phyloP scores from a whole-genome alignment of 192 early-diverging fungal species.

The Backusella liffmaniae region DNA sequence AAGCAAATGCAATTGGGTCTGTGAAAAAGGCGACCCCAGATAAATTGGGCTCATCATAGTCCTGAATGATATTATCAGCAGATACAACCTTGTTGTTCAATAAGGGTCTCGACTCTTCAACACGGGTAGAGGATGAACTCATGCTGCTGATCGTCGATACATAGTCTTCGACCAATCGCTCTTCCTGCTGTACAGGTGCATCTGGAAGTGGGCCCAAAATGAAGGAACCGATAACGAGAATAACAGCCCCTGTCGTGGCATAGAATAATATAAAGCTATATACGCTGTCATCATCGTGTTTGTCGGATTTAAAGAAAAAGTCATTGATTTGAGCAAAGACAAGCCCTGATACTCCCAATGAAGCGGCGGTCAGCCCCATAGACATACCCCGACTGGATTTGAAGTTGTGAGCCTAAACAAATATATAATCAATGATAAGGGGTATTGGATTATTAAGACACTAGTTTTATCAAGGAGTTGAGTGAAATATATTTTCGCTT shows the following conservation, averaged over 20 bases:
- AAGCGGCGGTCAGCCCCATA: slow-evolving; percentile 36
- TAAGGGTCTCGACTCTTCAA: slow-evolving; percentile 10
- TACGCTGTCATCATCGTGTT: slow-evolving; percentile 10
- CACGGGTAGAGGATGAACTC: slow-evolving; percentile 6
- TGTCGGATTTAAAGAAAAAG: slow-evolving; percentile 22
- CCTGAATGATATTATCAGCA: neutral
- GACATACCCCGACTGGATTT: slow-evolving; percentile 30
- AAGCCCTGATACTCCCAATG: slow-evolving; percentile 26
- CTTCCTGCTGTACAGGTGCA: neutral
- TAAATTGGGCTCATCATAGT: neutral
- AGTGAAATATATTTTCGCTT: neutral
- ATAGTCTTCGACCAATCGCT: neutral
- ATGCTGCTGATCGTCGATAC: slow-evolving; percentile 4
- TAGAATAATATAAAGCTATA: slow-evolving; percentile 33
- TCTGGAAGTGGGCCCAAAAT: slow-evolving; percentile 16
- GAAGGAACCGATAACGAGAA: slow-evolving; percentile 23
- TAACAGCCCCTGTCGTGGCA: neutral
- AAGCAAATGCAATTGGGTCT: slow-evolving; percentile 26
- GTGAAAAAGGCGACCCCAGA: slow-evolving; percentile 26
- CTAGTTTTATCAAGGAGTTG: neutral
- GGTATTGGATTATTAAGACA: neutral
- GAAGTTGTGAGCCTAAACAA: slow-evolving; percentile 29
- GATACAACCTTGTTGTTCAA: neutral
- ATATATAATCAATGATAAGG: neutral
- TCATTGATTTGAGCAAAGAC: slow-evolving; percentile 38